Percentiles rank a stretch among this genome's conserved stretches.
phyloP scores from a whole-genome alignment of 1,284 basidiomycete species.

The Golubevia pallescens region DNA sequence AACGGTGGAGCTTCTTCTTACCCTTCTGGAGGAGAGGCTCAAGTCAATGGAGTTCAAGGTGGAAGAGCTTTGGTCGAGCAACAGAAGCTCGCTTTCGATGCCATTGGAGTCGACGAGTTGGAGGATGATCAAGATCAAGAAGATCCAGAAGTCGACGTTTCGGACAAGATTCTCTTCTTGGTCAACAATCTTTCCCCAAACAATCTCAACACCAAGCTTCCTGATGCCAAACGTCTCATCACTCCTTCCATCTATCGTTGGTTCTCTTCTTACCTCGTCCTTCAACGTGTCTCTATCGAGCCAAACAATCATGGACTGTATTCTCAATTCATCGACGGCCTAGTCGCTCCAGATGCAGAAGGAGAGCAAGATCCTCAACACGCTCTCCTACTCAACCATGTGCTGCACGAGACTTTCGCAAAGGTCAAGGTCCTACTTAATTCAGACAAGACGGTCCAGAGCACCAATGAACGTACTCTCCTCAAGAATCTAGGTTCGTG shows the following conservation, averaged over 20 bases:
- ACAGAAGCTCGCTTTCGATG: slow-evolving; percentile 20
- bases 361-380: slow-evolving; percentile 33
- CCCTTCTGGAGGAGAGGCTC: slow-evolving; percentile 4
- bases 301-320: slow-evolving; percentile 97
- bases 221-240: slow-evolving; percentile 38
- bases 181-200: slow-evolving; percentile 95
- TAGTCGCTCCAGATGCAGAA: slow-evolving; percentile 64
- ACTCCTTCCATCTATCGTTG: slow-evolving; percentile 69
- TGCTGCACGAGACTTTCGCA: slow-evolving; percentile 86
- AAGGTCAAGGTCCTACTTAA: slow-evolving; percentile 86
- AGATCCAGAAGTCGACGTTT: slow-evolving; percentile 81
- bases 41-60: slow-evolving; percentile 12
- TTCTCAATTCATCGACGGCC: slow-evolving; percentile 85
- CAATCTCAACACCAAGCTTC: slow-evolving; percentile 83
- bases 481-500: slow-evolving; percentile 95
- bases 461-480: slow-evolving; percentile 79
- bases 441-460: slow-evolving; percentile 85
- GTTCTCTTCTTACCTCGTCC: slow-evolving; percentile 97
- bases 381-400: slow-evolving; percentile 66
- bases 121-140: slow-evolving; percentile 27
- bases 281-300: slow-evolving; percentile 92
- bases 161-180: slow-evolving; percentile 95
- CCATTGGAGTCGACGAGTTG: slow-evolving; percentile 23
- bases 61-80: slow-evolving; percentile 66
- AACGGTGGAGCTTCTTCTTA: neutral